Evolutionary conservation across 768 basidiomycete species (phyloP).

Genomic region (Termitomyces sp.): DNA sequence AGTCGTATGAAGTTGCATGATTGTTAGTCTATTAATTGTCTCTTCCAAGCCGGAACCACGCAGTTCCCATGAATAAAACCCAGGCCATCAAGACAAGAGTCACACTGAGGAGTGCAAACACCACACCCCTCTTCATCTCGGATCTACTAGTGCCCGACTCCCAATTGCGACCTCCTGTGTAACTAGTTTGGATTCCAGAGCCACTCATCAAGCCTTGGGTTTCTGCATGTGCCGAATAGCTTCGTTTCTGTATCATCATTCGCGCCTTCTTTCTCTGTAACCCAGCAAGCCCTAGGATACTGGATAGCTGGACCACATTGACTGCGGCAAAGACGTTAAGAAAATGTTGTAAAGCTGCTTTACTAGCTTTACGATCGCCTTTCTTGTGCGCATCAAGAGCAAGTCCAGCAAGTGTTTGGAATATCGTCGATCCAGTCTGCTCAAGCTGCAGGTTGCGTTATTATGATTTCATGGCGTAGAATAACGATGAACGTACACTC

Average conservation of each 20-base stretch:
- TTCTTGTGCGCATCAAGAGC: conserved; percentile 45
- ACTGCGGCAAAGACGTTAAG: conserved; percentile 50
- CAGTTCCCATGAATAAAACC: conserved; percentile 59
- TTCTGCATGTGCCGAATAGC: not conserved
- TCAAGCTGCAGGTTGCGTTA: conserved; percentile 47
- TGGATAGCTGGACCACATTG: conserved; percentile 50
- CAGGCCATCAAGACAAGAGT: conserved; percentile 47
- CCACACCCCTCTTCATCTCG: conserved; percentile 42
- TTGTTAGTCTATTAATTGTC: not conserved
- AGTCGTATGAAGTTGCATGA: too few species aligned
- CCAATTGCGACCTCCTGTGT: conserved; percentile 16
- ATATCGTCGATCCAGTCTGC: conserved; percentile 66
- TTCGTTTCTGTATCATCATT: conserved; percentile 11
- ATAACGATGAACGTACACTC: conserved; percentile 41
- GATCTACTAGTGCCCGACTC: conserved; percentile 15
- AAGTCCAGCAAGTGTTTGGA: conserved; percentile 69
- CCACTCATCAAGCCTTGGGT: conserved; percentile 8
- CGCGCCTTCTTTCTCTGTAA: conserved; percentile 39
- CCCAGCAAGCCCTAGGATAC: conserved; percentile 41
- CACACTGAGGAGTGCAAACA: conserved; percentile 39
- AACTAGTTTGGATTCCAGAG: conserved; percentile 14
- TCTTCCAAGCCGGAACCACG: conserved; percentile 47
- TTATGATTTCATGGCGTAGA: not conserved
- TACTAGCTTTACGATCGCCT: conserved; percentile 17
- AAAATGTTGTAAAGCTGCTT: conserved; percentile 42